These are phyloP conservation scores for Dioscorea cayenensis DNA, from an alignment of 116 monocot species.

Conservation along the genomic window DNA sequence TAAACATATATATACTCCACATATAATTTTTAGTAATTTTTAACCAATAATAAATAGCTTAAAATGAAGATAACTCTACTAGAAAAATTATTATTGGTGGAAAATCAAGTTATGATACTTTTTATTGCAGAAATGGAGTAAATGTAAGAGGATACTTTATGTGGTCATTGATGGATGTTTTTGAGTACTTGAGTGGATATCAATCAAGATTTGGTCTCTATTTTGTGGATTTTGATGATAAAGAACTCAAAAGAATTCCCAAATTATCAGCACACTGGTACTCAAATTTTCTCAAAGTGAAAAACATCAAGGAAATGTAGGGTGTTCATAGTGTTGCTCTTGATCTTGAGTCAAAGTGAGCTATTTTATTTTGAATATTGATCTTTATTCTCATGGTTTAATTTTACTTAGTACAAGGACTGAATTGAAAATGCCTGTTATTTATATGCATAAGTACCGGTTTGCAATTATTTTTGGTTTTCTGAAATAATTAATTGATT, in stretches of 20 bases:
- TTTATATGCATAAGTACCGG: no score
- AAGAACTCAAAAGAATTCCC: slow-evolving; percentile 22
- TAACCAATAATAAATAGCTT: no score
- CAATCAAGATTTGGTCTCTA: slow-evolving; percentile 34
- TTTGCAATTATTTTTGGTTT: no score
- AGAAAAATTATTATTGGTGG: no score
- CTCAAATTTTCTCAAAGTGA: slow-evolving; percentile 44
- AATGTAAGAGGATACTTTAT: slow-evolving; percentile 56
- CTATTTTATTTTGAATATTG: neutral
- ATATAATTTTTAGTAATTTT: no score
- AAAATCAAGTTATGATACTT: no score
- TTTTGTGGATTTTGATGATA: slow-evolving; percentile 47
- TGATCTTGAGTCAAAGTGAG: neutral
- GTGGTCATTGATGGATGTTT: slow-evolving; percentile 75
- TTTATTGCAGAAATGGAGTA: slow-evolving; percentile 43
- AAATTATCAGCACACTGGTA: slow-evolving; percentile 70
- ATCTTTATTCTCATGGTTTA: no score
- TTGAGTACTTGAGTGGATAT: slow-evolving; percentile 44
- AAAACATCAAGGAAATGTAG: neutral
- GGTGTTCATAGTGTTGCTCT: neutral
- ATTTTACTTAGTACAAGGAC: no score
- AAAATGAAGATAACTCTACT: no score
- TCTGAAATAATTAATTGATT: no score
- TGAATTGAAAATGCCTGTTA: no score
- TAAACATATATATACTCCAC: no score